These are phyloP conservation scores for Tieghemostelium lacteum DNA, from an alignment of 78 protist species.

Conservation along the genomic window DNA sequence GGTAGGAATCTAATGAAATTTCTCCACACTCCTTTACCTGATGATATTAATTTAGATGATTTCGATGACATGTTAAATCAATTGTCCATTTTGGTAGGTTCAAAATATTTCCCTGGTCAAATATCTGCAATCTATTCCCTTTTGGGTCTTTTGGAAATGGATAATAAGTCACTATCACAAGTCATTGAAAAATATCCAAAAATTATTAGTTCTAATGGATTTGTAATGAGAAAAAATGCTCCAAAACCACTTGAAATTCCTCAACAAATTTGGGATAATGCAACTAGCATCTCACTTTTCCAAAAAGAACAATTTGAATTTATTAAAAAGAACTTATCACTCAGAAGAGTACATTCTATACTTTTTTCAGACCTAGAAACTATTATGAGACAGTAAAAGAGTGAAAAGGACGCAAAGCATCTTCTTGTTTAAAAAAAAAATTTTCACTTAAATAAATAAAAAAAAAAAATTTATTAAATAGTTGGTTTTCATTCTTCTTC, in stretches of 20 bases:
- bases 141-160: background rate
- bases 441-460: no score
- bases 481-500: no score
- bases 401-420: no score
- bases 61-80: background rate
- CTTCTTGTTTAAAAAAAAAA: no score
- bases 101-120: background rate
- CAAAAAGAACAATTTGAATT: background rate
- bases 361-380: no score
- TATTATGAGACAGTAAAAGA: no score
- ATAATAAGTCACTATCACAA: background rate
- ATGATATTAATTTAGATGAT: background rate
- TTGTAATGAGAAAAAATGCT: background rate
- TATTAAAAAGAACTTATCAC: background rate
- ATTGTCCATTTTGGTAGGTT: background rate
- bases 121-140: background rate
- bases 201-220: background rate
- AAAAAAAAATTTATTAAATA: no score
- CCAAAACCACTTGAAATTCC: background rate
- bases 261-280: background rate
- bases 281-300: no score
- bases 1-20: background rate
- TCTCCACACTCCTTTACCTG: slow-evolving; percentile 1
- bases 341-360: background rate
- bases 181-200: background rate